Evolutionary conservation across 2,329 filamentous ascomycete species (phyloP), one percentile per base, ranked within the genome.

Genomic region (Pestalotiopsis sp.): DNA sequence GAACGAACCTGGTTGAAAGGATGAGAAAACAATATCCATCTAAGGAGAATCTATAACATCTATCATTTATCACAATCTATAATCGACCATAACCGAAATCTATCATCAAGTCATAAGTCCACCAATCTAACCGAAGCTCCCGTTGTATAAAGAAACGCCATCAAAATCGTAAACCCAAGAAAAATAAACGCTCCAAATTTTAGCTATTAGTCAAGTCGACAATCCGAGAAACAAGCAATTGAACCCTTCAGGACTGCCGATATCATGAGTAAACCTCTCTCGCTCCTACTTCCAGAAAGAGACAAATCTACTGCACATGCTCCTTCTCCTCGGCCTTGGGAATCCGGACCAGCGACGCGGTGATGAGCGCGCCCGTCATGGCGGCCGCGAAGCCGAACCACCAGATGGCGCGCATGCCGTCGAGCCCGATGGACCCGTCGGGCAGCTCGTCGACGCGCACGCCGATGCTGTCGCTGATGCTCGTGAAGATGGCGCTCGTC

Each of bases 401-500:
- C 73, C 73, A 75, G 23, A 75, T 75, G 1, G 73, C 70, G 49
- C 68, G 72, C 9, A 75, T 61, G 6, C 73, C 73, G 38, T 69
- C 20, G 7, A 75, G 70, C 7, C 73, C 73, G 11, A 75, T 69
- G 57, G 74, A 70, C 3, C 73, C 73, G 9, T 68, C 68, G 4
- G 73, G 73, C 9, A 74, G 41, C 65, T 70, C 70, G 31, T 74
- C 71, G n/a, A 75, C 68, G 60, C 70, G 72, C 12, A 71, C 68
- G 2, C 80, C 81, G 57, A 83, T 80, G 1, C 80, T 72, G 27
- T 75, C 75, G n/a, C 73, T 72, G 9, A 78, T 70, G 31, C 73
- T 74, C 12, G 76, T 77, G 79, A 82, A 80, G 38, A 85, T 81
- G 2, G 83, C 83, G 14, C 79, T 77, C 0, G 81, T 82, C 20